Evolutionary conservation across 345 rosid species (phyloP), one percentile per base, ranked within the genome.

Genomic region (Corymbia maculata): DNA sequence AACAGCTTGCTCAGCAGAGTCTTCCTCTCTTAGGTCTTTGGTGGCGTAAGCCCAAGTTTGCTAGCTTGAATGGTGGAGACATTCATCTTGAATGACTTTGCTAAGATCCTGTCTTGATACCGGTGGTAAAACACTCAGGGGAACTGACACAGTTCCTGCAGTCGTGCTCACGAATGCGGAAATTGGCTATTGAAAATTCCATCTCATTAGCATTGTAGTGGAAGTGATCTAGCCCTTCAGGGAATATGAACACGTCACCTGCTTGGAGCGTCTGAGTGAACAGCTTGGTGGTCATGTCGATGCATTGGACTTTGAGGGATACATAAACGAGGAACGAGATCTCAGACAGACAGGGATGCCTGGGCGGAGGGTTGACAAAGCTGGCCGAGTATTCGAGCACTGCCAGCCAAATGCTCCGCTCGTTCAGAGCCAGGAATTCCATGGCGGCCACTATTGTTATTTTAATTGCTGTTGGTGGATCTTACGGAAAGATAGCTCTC

Each of bases 61-160:
- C n/a, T n/a, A n/a, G n/a, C n/a, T n/a, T n/a, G n/a, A n/a, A n/a
- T n/a, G n/a, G n/a, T n/a, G n/a, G n/a, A n/a, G n/a, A 70, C 45
- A 12, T n/a, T n/a, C n/a, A n/a, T n/a, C n/a, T n/a, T n/a, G n/a
- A n/a, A n/a, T n/a, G n/a, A n/a, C n/a, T n/a, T n/a, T n/a, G n/a
- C n/a, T n/a, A 90, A 87, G 47, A 86, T 51, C 55, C 10, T 79
- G 16, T 88, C 87, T 88, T 55, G 64, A 88, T 88, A 28, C 91
- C 90, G 26, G 90, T 47, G 14, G 61, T n/a, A 50, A 88, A 88
- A 86, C 79, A 21, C 6, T 51, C 14, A 12, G 91, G 87, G 42
- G 24, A 61, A 61, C 79, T 0, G 90, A 88, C 30, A 86, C 30
- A 9, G 88, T 86, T 22, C 90, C 88, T 32, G 90, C 90, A 52